Evolutionary conservation across 1,284 basidiomycete species (phyloP).

Genomic region (Schizopora paradoxa): DNA sequence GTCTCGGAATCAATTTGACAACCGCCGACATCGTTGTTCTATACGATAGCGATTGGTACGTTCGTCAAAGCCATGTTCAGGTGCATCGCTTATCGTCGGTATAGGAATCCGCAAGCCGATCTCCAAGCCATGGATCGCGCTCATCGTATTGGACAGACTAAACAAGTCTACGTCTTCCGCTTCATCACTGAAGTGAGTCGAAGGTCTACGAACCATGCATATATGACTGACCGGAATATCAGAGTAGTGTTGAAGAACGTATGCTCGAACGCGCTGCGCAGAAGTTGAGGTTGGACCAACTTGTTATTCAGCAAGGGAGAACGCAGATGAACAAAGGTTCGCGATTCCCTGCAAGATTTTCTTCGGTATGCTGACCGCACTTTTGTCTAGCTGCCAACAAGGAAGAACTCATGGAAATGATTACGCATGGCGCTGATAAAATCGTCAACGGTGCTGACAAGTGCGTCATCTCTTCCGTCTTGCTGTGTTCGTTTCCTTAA

Average conservation of each 20-base stretch:
- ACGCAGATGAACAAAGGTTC: slow-evolving; percentile 63
- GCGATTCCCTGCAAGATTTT: slow-evolving; percentile 14
- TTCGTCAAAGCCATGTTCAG: slow-evolving; percentile 18
- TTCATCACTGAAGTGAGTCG: slow-evolving; percentile 82
- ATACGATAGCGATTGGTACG: slow-evolving; percentile 95
- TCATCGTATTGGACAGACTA: slow-evolving; percentile 97
- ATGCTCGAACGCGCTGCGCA: slow-evolving; percentile 97
- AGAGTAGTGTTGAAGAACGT: slow-evolving; percentile 90
- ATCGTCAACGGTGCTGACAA: slow-evolving; percentile 80
- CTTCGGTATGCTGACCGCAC: background rate
- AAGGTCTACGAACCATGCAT: background rate
- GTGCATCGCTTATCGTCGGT: background rate
- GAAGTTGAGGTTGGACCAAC: slow-evolving; percentile 92
- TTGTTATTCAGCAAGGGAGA: slow-evolving; percentile 96
- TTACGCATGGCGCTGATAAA: slow-evolving; percentile 95
- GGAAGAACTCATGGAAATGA: slow-evolving; percentile 97
- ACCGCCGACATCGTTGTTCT: slow-evolving; percentile 93
- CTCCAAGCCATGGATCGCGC: slow-evolving; percentile 99
- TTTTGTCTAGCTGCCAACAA: slow-evolving; percentile 75
- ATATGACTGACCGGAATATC: slow-evolving; percentile 4
- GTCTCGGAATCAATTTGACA: slow-evolving; percentile 95
- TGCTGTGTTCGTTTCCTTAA: slow-evolving; percentile 4
- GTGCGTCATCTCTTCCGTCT: slow-evolving; percentile 35
- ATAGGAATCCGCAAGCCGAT: slow-evolving; percentile 96
- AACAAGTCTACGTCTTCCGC: slow-evolving; percentile 97